Base-by-base conservation (phyloP, 2,329 filamentous ascomycete genomes). In the Stenocarpella maydis region DNA sequence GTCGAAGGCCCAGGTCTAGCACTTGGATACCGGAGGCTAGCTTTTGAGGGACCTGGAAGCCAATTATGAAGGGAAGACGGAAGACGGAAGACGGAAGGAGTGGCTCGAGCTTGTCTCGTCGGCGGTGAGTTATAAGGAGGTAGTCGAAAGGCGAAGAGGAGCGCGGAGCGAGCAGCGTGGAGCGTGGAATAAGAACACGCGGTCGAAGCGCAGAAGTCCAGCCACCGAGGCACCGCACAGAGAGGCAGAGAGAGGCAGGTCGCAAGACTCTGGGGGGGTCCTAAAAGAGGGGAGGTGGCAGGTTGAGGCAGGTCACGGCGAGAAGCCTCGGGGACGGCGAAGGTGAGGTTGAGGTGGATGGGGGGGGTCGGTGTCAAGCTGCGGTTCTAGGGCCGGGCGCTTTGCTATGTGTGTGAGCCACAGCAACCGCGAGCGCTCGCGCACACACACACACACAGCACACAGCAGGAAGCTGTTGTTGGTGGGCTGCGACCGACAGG, bases 71-170 rank as follows among this genome's bases (percentile, higher is more conserved):
- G 49, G 37, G 55, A 45, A 61, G 50, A 31, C 37, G 31, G 52
- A 70, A 61, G 50, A 31, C 37, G 31, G 52, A 70, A 70, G 37
- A 31, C 37, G 31, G 52, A 70, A 70, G 37, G 69, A 70, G 67
- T 53, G 69, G 53, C 66, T 70, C 69, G 69, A 70, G 69, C 65
- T 70, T 70, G 69, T 70, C 68, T 61, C 61, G 50, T 55, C 43
- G 49, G 26, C 58, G 50, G 54, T 47, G 19, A 50, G 26, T 26
- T 47, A 66, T 43, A 28, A 12, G n/a, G 58, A 49, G 43, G n/a
- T 47, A 47, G 41, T n/a, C 49, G 28, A 28, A 17, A 37, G 28
- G 58, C 58, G 58, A 49, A 12, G 34, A 7, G 34, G 6, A 37
- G 34, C 34, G 10, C 34, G 34, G 53, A 39, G 54, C 39, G 50